Evolutionary conservation across 495 filamentous ascomycete species (phyloP), one percentile per base, ranked within the genome.

Genomic region (Oleoguttula mirabilis): DNA sequence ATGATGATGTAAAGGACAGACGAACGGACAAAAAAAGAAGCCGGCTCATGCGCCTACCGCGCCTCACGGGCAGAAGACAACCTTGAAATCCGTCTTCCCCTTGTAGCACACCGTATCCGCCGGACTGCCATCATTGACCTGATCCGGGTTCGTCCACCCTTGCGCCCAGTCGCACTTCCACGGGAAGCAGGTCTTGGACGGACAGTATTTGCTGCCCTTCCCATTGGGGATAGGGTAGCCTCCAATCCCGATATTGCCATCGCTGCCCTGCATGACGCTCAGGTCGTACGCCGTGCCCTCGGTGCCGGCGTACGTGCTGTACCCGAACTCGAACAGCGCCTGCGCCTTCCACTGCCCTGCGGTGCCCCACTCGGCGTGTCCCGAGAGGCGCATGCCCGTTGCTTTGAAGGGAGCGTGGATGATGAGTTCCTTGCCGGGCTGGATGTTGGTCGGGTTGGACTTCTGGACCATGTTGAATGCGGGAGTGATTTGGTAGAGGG

Each of bases 231-330:
- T 24, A 5, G 45, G 45, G 3, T 17, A 20, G 11, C 21, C 36
- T 2, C n/a, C n/a, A 8, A 48, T 42, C 15, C 45, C 45, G 19
- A 44, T 44, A 21, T 44, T 32, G 8, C 3, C 3, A 15, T 37
- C 40, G 17, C 32, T 34, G 6, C 46, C 46, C 25, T 32, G 1
- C 46, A 49, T 49, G 20, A 49, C 12, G 17, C 15, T 23, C 27
- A 49, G 24, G 17, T 49, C 39, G 27, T 49, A 49, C 2, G 46
- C 46, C 12, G 40, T 49, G 7, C 46, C 46, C 32, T 49, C 46
- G 10, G 27, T 19, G 20, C 40, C 40, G 10, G 10, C 16, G 16
- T 39, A 49, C 11, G 32, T 17, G 20, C 20, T 27, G 25, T 44
- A 49, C 2, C 46, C 46, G 35, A 38, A 49, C 40, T 49, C 46